Base-by-base conservation (phyloP, 768 basidiomycete genomes). In the Lactarius deliciosus region DNA sequence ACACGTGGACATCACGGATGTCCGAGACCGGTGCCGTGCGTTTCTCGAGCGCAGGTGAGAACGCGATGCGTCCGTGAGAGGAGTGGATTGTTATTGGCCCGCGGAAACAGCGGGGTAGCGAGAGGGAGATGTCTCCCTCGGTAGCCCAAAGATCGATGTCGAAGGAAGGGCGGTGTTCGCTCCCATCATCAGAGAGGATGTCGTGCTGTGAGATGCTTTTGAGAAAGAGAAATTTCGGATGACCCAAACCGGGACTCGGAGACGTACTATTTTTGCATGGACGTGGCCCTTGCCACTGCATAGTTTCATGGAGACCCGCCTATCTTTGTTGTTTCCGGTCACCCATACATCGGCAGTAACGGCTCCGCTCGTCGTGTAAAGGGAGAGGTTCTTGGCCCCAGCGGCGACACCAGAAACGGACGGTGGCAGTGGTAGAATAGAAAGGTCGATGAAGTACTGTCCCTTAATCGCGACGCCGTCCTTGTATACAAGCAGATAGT, bases 61-160 rank as follows among this genome's bases (percentile, higher is more conserved):
- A 50, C 3, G 30, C 15, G n/a, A 62, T 25, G 3, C 56, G 47
- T 53, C 43, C 47, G 38, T 58, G 36, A 16, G 25, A 3, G n/a
- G 61, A 25, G 28, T 34, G n/a, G 38, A 66, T 66, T 5, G 60
- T 62, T 10, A 62, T 58, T 5, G 43, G 55, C 38, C 65, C 57
- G 3, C 56, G 61, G 57, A 66, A 66, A 36, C 9, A 20, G 36
- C n/a, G 61, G 2, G 61, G 65, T 5, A 66, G 56, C 2, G 61
- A 53, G 61, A 66, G 11, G 3, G 30, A 56, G 25, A 57, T 15
- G 25, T 50, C 60, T n/a, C 60, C 65, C 9, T 25, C 32, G 15
- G 32, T 1, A 1, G 61, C 56, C 5, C 16, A 36, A 32, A 66
- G 47, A 1, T 40, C 30, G 13, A 62, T 54, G n/a, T 58, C 28